phyloP scores from a whole-genome alignment of 176 grass and related monocot genomes.

The Oropetium thomaeum region DNA sequence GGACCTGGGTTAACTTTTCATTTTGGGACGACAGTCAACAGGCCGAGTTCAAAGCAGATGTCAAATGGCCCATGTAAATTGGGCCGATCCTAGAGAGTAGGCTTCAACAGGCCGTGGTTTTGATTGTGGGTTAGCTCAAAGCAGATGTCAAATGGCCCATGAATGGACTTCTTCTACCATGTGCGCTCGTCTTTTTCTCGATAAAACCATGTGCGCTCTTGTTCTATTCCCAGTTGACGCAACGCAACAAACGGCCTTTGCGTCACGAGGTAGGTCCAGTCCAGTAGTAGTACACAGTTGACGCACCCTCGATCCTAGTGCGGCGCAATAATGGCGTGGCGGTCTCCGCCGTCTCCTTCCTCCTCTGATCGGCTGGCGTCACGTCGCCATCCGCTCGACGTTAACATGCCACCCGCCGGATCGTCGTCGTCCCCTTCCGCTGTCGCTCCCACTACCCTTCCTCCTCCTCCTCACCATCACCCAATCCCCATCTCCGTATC shows the following conservation, averaged over 20 bases:
- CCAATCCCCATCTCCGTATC: not conserved
- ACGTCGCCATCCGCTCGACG: slow-evolving; percentile 32
- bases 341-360: not conserved
- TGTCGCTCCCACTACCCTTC: not conserved
- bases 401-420: slow-evolving; percentile 33
- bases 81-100: too few species aligned
- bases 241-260: too few species aligned
- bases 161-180: too few species aligned
- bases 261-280: too few species aligned
- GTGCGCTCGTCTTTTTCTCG: too few species aligned
- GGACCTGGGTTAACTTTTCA: not conserved
- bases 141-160: too few species aligned
- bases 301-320: not conserved
- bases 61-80: too few species aligned
- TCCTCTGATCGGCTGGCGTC: not conserved
- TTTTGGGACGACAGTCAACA: not conserved
- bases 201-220: too few species aligned
- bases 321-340: slow-evolving; percentile 24
- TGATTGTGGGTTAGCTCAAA: too few species aligned
- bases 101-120: too few species aligned
- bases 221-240: too few species aligned
- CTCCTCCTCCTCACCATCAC: not conserved
- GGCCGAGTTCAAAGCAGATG: too few species aligned
- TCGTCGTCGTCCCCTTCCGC: not conserved
- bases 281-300: not conserved